A percentile compares a stretch with the other conserved stretches of the same genome.
phyloP scores from a whole-genome alignment of 2,329 filamentous ascomycete genomes.

The Fusarium stilboides region DNA sequence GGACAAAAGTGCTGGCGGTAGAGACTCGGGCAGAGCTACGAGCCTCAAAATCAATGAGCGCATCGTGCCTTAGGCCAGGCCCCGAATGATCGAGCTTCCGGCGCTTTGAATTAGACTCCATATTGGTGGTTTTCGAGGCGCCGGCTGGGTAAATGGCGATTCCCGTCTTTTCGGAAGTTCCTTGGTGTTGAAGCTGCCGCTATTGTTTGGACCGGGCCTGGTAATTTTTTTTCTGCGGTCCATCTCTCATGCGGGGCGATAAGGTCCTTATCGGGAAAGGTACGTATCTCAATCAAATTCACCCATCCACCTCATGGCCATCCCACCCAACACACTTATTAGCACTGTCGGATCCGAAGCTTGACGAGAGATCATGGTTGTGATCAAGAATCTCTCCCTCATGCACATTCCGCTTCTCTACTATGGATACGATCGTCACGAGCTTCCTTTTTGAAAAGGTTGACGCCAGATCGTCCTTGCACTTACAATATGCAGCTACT shows the following conservation, averaged over 20 bases:
- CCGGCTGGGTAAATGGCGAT: conserved; percentile 24
- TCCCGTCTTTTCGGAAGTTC: conserved; percentile 28
- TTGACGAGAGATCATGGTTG: neutral
- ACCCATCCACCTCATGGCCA: neutral
- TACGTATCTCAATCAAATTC: conserved; percentile 40
- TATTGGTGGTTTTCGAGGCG: conserved; percentile 45
- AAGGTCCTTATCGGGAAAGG: conserved; percentile 44
- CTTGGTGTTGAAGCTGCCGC: conserved; percentile 40
- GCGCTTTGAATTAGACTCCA: conserved; percentile 65
- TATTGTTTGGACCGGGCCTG: conserved; percentile 24
- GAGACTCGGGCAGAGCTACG: conserved; percentile 59
- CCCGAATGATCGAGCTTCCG: conserved; percentile 63
- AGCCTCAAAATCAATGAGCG: conserved; percentile 60
- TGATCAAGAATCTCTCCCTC: neutral
- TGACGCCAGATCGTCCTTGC: conserved; percentile 35
- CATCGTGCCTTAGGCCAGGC: conserved; percentile 53
- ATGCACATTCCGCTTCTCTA: conserved; percentile 9
- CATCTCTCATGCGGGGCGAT: conserved; percentile 48
- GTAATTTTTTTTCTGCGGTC: conserved; percentile 46
- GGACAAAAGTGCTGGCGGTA: conserved; percentile 68
- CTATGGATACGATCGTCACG: conserved; percentile 14
- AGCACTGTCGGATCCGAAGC: conserved; percentile 17
- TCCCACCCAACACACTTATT: neutral
- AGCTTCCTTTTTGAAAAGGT: conserved; percentile 11
- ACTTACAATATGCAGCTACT: conserved; percentile 38